Conservation (phyloP, 495 filamentous ascomycete genomes). For the Xylaria castorea region DNA sequence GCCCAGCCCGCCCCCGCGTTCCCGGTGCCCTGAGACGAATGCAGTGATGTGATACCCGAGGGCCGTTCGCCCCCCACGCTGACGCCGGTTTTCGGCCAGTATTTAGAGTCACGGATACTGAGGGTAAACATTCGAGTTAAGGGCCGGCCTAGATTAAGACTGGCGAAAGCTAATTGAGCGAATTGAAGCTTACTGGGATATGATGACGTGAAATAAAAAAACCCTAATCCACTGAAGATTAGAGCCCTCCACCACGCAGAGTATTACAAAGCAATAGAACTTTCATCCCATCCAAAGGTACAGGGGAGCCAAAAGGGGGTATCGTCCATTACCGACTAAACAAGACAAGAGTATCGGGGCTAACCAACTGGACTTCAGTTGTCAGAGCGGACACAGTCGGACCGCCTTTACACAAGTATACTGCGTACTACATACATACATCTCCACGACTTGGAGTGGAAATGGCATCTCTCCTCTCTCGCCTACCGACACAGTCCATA, state of each 20-base stretch:
- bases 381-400: not conserved
- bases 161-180: not conserved
- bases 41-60: not conserved
- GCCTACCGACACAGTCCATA: not conserved
- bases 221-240: not conserved
- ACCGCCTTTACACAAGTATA: constrained; percentile 16
- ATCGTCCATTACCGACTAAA: constrained; percentile 44
- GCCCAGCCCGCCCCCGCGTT: constrained; percentile 15
- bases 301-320: constrained; percentile 35
- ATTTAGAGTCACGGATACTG: not conserved
- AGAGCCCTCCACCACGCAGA: not conserved
- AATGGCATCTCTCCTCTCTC: not conserved
- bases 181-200: not conserved
- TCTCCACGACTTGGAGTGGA: not conserved
- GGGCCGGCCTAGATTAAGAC: not conserved
- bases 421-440: constrained; percentile 19
- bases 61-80: not conserved
- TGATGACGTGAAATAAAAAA: not conserved
- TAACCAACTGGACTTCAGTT: constrained; percentile 24
- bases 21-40: constrained; percentile 5
- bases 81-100: not conserved
- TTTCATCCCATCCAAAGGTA: not conserved
- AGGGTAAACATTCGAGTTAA: not conserved
- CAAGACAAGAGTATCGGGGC: constrained; percentile 27
- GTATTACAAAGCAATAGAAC: constrained; percentile 2